A percentile compares a stretch with the other conserved stretches of the same genome.
phyloP scores from a whole-genome alignment of 495 filamentous ascomycete genomes.

The Annulohypoxylon moriforme region DNA sequence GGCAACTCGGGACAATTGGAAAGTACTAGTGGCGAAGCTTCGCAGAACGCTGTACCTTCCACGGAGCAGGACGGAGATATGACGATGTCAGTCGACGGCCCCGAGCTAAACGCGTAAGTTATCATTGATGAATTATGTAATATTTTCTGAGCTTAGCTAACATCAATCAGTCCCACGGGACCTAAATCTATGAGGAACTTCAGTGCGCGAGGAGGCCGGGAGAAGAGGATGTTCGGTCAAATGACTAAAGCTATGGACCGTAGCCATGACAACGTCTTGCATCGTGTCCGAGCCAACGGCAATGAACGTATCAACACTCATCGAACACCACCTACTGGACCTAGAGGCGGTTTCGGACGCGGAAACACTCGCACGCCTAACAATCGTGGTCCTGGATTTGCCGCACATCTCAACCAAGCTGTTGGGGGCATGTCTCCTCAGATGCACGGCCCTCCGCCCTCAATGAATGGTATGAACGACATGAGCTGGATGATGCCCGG shows the following conservation, averaged over 20 bases:
- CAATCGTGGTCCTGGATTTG: slow-evolving; percentile 55
- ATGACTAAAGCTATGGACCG: slow-evolving; percentile 89
- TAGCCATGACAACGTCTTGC: slow-evolving; percentile 74
- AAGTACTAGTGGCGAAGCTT: slow-evolving; percentile 23
- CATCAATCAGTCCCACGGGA: slow-evolving; percentile 79
- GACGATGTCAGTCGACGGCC: slow-evolving; percentile 61
- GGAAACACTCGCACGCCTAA: slow-evolving; percentile 63
- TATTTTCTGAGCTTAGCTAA: slow-evolving; percentile 42
- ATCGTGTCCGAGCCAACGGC: slow-evolving; percentile 81
- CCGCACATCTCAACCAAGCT: slow-evolving; percentile 53
- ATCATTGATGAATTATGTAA: background rate
- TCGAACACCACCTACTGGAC: slow-evolving; percentile 79
- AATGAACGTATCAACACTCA: slow-evolving; percentile 82
- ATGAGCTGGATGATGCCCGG: slow-evolving; percentile 62
- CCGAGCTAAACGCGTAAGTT: slow-evolving; percentile 76
- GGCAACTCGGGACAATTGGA: slow-evolving; percentile 48
- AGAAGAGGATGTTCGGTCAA: slow-evolving; percentile 86
- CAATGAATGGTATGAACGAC: slow-evolving; percentile 55
- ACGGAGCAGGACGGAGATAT: slow-evolving; percentile 72
- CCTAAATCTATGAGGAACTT: slow-evolving; percentile 94
- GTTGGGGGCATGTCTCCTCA: slow-evolving; percentile 47
- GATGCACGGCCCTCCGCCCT: slow-evolving; percentile 49
- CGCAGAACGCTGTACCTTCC: slow-evolving; percentile 46
- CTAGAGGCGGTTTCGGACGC: slow-evolving; percentile 64
- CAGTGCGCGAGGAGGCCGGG: slow-evolving; percentile 62